These are phyloP conservation scores for Fomitopsis pinicola DNA, from an alignment of 1,284 basidiomycete species.

Conservation along the genomic window DNA sequence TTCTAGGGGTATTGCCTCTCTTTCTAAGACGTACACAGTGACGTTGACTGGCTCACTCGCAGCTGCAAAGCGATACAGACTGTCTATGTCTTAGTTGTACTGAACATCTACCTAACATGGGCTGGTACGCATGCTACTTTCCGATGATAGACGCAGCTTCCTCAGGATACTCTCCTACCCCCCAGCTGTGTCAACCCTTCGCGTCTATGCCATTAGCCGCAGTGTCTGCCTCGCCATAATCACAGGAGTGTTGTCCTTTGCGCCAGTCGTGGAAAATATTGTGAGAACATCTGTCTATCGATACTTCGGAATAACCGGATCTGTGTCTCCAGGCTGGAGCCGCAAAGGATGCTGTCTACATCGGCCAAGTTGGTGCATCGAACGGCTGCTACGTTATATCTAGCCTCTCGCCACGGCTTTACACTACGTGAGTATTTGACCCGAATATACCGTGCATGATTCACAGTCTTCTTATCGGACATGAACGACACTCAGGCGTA, in stretches of 20 bases:
- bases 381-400: no score
- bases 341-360: background rate
- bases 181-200: background rate
- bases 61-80: no score
- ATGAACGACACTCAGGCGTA: background rate
- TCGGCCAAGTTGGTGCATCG: no score
- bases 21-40: no score
- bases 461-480: no score
- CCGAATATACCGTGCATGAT: no score
- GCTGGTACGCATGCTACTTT: background rate
- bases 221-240: background rate
- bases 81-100: no score
- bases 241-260: background rate
- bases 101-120: background rate
- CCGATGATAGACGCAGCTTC: background rate
- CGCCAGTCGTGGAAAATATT: background rate
- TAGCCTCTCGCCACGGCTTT: no score
- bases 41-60: no score
- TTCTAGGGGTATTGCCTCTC: background rate
- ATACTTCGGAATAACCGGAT: background rate
- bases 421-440: no score
- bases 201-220: background rate
- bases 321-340: background rate
- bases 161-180: background rate
- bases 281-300: background rate